Evolutionary conservation across 2,329 filamentous ascomycete genomes (phyloP), one percentile per base, ranked within the genome.

Genomic region (Pseudogymnoascus sp.): DNA sequence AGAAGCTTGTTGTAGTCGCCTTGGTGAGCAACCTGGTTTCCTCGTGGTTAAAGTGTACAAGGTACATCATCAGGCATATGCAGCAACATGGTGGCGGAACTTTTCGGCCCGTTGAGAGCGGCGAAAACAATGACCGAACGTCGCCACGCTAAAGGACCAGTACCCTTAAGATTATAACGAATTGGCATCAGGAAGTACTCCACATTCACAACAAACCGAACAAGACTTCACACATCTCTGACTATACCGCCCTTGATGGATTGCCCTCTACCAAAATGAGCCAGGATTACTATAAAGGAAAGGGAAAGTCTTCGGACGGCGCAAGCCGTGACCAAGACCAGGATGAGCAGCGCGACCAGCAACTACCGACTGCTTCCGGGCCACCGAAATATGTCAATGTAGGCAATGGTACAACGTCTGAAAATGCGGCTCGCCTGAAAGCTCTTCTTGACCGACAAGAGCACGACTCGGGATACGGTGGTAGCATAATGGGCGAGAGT

Each of bases 391-490:
- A 92, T 75, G 90, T 96, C 87, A 95, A 90, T 4, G 90, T 97
- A 58, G 93, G 93, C 62, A 85, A 81, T 66, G 92, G 92, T 60
- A 86, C 87, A 60, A 86, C 88, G 20, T 92, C 92, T 18, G 86
- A 91, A 70, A 90, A 90, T 72, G 92, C 91, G 37, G 83, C 88
- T 30, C 86, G 86, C 61, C 79, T 97, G 38, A 90, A 94, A 74
- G 85, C 87, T 16, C 83, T 95, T 68, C 78, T 97, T 61, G 89
- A 93, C 63, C 57, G 35, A 38, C 57, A 58, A 37, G 90, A 96
- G 64, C 79, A 85, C 62, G 94, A 99, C 72, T 97, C 93, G 16
- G 94, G 93, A 6, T 97, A 97, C 70, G 92, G 91, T 61, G 89
- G 88, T 47, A 96, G 90, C 72, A 80, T 88, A 58, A 78, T 82